Evolutionary conservation across 2,329 filamentous ascomycete genomes (phyloP).

Genomic region (Xylaria arbuscula): DNA sequence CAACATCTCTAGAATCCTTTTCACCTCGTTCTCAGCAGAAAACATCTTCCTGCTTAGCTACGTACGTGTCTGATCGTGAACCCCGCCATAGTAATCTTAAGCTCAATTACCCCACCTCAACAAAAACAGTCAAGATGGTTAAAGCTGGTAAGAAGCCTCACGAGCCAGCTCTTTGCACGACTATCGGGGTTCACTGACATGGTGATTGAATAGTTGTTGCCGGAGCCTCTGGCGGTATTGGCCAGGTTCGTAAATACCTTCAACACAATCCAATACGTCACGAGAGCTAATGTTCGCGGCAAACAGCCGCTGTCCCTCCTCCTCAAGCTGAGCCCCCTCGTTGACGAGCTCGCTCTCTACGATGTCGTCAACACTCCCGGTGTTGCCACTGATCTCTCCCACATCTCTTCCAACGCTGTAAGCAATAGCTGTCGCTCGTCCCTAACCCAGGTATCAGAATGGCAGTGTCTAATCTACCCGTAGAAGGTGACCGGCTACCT

Average conservation of each 20-base stretch:
- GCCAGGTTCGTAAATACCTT: slow-evolving; percentile 73
- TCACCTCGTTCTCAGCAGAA: neutral
- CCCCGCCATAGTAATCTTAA: slow-evolving; percentile 33
- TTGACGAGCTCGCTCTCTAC: slow-evolving; percentile 95
- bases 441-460: slow-evolving; percentile 15
- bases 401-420: slow-evolving; percentile 92
- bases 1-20: neutral
- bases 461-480: slow-evolving; percentile 47
- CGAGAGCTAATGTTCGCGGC: slow-evolving; percentile 36
- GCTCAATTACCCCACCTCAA: slow-evolving; percentile 44
- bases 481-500: slow-evolving; percentile 90
- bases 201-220: slow-evolving; percentile 73
- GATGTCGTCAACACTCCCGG: slow-evolving; percentile 99
- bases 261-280: neutral
- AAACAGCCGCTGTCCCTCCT: slow-evolving; percentile 91
- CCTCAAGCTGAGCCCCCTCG: slow-evolving; percentile 86
- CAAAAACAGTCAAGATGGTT: slow-evolving; percentile 60
- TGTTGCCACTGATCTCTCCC: slow-evolving; percentile 94
- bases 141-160: slow-evolving; percentile 64
- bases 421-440: slow-evolving; percentile 43
- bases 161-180: neutral
- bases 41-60: neutral
- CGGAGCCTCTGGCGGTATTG: slow-evolving; percentile 97
- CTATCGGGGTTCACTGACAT: slow-evolving; percentile 16
- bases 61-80: slow-evolving; percentile 16